Conservation (phyloP, 352 stramenopile species). For the Pythium chondricola region DNA sequence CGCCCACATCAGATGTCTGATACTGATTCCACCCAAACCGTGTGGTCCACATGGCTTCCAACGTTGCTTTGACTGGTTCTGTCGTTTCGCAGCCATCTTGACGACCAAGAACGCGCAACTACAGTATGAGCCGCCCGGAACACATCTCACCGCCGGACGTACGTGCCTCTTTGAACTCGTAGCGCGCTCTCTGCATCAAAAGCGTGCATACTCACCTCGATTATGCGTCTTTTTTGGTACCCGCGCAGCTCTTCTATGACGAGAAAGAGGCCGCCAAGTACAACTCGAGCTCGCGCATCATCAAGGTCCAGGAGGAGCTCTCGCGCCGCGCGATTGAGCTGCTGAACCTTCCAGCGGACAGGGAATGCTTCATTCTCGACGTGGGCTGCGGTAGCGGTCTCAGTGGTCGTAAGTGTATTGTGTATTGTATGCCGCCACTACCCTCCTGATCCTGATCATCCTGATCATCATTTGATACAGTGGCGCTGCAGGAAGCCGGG, state of each 20-base stretch:
- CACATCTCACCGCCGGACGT: slow-evolving; percentile 83
- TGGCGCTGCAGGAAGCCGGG: slow-evolving; percentile 86
- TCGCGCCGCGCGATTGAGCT: slow-evolving; percentile 96
- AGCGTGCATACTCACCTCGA: not conserved
- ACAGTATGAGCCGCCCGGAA: slow-evolving; percentile 78
- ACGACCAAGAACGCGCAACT: not conserved
- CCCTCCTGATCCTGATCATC: too few species aligned
- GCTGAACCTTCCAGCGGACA: slow-evolving; percentile 87
- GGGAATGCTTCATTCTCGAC: slow-evolving; percentile 92
- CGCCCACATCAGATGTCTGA: too few species aligned
- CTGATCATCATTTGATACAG: too few species aligned
- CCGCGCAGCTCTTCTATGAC: slow-evolving; percentile 86
- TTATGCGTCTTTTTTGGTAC: not conserved
- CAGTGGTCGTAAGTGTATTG: slow-evolving; percentile 73
- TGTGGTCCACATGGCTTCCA: too few species aligned
- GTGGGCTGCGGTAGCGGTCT: slow-evolving; percentile 96
- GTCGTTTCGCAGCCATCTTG: slow-evolving; percentile 22
- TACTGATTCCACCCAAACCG: too few species aligned
- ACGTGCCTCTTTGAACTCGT: slow-evolving; percentile 13
- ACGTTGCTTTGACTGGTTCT: slow-evolving; percentile 22
- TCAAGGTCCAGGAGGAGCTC: slow-evolving; percentile 94
- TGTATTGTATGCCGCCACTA: too few species aligned
- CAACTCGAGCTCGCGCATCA: slow-evolving; percentile 89
- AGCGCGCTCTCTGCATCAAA: not conserved
- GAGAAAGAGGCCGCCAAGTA: slow-evolving; percentile 91